Conservation (phyloP, 73 alveolate genomes). For the Blepharisma stoltei region DNA sequence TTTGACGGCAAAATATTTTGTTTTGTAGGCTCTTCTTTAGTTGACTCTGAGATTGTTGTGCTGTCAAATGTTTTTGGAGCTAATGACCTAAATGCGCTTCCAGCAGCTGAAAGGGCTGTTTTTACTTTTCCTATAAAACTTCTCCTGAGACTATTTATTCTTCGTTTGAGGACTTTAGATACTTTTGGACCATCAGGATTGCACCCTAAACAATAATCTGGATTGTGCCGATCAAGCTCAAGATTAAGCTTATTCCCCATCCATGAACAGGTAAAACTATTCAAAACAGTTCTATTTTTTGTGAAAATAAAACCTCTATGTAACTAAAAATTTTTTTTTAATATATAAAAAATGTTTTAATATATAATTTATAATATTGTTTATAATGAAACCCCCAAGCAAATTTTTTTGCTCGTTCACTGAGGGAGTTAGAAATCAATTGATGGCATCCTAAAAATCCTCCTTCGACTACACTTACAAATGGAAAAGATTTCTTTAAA, state of each 20-base stretch:
- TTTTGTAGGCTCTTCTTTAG: too few relatives aligned
- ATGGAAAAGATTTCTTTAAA: not conserved
- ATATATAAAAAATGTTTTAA: too few relatives aligned
- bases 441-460: slow-evolving; percentile 19
- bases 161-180: not conserved
- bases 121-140: slow-evolving; percentile 12
- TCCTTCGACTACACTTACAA: slow-evolving; percentile 2
- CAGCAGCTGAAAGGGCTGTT: slow-evolving; percentile 10
- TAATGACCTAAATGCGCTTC: not conserved
- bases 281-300: too few relatives aligned
- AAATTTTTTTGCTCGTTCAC: too few relatives aligned
- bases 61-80: not conserved
- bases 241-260: not conserved
- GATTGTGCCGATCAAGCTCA: slow-evolving; percentile 9
- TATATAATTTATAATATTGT: too few relatives aligned
- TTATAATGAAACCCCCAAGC: too few relatives aligned
- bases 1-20: not conserved
- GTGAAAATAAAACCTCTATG: too few relatives aligned
- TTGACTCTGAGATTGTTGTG: not conserved
- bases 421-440: not conserved
- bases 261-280: too few relatives aligned
- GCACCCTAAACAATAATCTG: slow-evolving; percentile 3
- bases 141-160: slow-evolving; percentile 2
- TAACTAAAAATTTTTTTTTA: too few relatives aligned
- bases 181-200: slow-evolving; percentile 3